These are phyloP conservation scores for Saccharomyces kudriavzevii DNA, from an alignment of 805 yeast species.

Conservation along the genomic window DNA sequence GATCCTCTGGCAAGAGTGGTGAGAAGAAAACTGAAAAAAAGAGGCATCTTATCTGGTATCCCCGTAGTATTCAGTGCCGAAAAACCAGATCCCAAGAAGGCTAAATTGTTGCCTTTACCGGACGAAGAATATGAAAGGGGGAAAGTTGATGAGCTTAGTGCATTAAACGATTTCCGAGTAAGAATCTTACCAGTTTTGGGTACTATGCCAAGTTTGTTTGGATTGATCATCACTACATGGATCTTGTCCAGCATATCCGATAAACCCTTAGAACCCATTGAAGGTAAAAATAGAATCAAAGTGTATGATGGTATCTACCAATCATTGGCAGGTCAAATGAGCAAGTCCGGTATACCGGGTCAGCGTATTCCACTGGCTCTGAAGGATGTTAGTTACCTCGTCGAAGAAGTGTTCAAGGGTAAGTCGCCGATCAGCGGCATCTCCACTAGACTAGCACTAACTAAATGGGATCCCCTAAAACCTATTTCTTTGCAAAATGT, in stretches of 20 bases:
- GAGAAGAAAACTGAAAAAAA: slow-evolving; percentile 70
- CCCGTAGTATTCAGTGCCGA: slow-evolving; percentile 90
- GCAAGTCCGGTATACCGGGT: slow-evolving; percentile 62
- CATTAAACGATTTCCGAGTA: slow-evolving; percentile 83
- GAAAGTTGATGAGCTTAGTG: slow-evolving; percentile 77
- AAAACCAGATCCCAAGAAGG: slow-evolving; percentile 93
- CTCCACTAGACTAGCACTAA: slow-evolving; percentile 69
- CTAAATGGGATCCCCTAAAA: slow-evolving; percentile 72
- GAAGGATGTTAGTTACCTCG: slow-evolving; percentile 67
- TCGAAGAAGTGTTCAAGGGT: slow-evolving; percentile 90
- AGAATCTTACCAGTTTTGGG: slow-evolving; percentile 93
- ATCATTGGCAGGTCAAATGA: slow-evolving; percentile 78
- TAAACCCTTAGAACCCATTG: slow-evolving; percentile 84
- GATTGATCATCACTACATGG: slow-evolving; percentile 80
- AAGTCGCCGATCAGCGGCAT: slow-evolving; percentile 81
- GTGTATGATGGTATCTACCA: slow-evolving; percentile 77
- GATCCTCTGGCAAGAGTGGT: slow-evolving; percentile 87
- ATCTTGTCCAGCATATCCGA: slow-evolving; percentile 73
- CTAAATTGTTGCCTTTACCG: slow-evolving; percentile 74
- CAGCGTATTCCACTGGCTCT: slow-evolving; percentile 69
- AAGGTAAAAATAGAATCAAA: slow-evolving; percentile 81
- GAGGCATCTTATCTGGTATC: slow-evolving; percentile 68
- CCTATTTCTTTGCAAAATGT: slow-evolving; percentile 68
- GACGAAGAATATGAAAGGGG: slow-evolving; percentile 56
- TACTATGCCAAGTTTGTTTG: slow-evolving; percentile 95